Base-by-base conservation (phyloP, 306 rosid species). In the Quercus mongolica region DNA sequence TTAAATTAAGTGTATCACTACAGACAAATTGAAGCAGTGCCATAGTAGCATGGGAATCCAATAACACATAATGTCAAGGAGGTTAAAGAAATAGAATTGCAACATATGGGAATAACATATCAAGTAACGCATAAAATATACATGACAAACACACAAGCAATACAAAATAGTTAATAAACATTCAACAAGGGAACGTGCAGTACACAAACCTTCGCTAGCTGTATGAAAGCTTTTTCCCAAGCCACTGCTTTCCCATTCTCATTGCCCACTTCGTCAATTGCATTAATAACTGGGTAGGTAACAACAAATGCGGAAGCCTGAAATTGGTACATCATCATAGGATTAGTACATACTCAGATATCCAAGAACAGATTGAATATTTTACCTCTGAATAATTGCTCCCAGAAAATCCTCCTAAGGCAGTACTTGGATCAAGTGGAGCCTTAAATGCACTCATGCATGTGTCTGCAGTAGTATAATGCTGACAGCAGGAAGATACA, bases 381-480 rank as follows among this genome's bases (percentile, higher is more conserved):
- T 78, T 83, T 84, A 94, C 98, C 94, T 94, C 94, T 21, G 97
- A 87, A 86, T 85, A 92, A 80, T 92, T 94, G 84, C 90, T 90
- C 75, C 97, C 98, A 71, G 89, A 85, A 86, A 88, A 94, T 82
- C 98, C 98, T 86, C 98, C 98, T 78, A 94, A 81, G 69, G 95
- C 93, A 49, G 94, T 89, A 86, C 90, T 87, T 74, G 98, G 98
- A 74, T 94, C 98, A 73, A 94, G 98, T 49, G 98, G 98, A 65
- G 90, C 98, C 90, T 92, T 85, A 87, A 92, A 94, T 76, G 98
- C 97, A 81, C 98, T 92, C 87, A 94, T 85, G 89, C 98, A 94
- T 76, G 98, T 92, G 56, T 94, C 98, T 10, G 97, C 78, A 76
- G 98, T 84, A 75, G 92, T 83, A 79, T 82, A 94, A 84, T 94